phyloP scores from a whole-genome alignment of 768 basidiomycete genomes.

The Tricholoma saponaceum region DNA sequence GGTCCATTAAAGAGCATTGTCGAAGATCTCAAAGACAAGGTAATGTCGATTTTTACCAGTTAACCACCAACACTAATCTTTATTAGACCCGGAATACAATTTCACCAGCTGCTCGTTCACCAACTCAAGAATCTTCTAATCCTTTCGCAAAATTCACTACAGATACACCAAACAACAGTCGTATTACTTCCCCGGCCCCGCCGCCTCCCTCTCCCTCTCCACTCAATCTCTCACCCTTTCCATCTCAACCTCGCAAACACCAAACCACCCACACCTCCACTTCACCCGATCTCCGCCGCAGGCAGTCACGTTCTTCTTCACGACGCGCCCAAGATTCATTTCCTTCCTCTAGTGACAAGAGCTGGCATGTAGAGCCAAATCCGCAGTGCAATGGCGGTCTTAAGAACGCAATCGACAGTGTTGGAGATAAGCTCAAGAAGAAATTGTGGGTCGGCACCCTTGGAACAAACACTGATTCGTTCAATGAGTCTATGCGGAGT shows the following conservation, averaged over 20 bases:
- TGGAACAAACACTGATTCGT: conserved; percentile 64
- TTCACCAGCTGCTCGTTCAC: conserved; percentile 30
- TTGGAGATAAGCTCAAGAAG: conserved; percentile 47
- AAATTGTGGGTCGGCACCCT: conserved; percentile 70
- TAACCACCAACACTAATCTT: conserved; percentile 6
- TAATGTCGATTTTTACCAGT: conserved; percentile 9
- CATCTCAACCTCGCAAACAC: conserved; percentile 36
- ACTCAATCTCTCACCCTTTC: conserved; percentile 19
- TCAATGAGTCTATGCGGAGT: conserved; percentile 49
- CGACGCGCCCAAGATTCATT: conserved; percentile 30
- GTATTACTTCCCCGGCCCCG: no score
- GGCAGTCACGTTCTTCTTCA: conserved; percentile 49
- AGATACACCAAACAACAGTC: background rate
- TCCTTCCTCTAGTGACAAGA: background rate
- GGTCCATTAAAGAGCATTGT: conserved; percentile 67
- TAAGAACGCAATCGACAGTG: conserved; percentile 75
- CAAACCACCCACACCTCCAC: conserved; percentile 44
- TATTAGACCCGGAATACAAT: conserved; percentile 40
- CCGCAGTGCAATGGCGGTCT: conserved; percentile 80
- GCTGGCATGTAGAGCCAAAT: conserved; percentile 52
- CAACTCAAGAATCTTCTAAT: conserved; percentile 32
- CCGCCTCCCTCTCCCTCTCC: no score
- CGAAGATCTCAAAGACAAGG: conserved; percentile 72
- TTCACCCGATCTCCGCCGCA: conserved; percentile 44
- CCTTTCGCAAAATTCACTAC: background rate